Evolutionary conservation across 352 stramenopile genomes (phyloP), one percentile per base, ranked within the genome.

Genomic region (Globisporangium emineosum): DNA sequence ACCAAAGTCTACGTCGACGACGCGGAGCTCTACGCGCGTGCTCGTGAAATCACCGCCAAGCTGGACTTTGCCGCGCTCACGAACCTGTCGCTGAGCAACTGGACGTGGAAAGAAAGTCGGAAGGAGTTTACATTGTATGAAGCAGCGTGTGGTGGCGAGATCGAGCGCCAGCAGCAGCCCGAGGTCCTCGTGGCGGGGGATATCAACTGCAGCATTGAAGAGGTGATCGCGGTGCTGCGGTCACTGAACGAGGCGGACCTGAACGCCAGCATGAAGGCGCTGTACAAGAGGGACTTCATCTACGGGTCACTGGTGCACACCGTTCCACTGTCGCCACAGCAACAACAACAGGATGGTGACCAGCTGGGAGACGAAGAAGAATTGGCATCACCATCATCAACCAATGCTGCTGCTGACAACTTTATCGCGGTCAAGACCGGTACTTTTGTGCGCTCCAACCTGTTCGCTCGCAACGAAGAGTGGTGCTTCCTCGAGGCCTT

Each of bases 251-350:
- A 66, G 13, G 40, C 13, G 9, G 52, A 53, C 12, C 17, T 61
- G 35, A 66, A 66, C 37, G 37, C 61, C 9, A 42, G 30, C 3
- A 66, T 66, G 61, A 60, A 66, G 37, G 61, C 50, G n/a, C 30
- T 83, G 4, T 81, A 76, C 70, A 68, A 76, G 54, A 54, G 67
- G 0, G 64, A 81, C 49, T 85, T 83, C 52, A 81, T 85, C 60
- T 81, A 79, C 59, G 75, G 77, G 1, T 78, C 74, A 1, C 13
- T 85, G 45, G 74, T 78, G 8, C 66, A 79, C 30, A 42, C 68
- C 70, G 74, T 65, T 63, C 51, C 0, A 76, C 76, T 42, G 23
- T 37, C n/a, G n/a, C n/a, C 30, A 33, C 5, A 17, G 40, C 19
- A 13, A 21, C 23, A 4, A 4, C 19, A 62, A 21, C 21, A 21